These are phyloP conservation scores for Yarrowia divulgata DNA, from an alignment of 805 yeast genomes.

Conservation along the genomic window DNA sequence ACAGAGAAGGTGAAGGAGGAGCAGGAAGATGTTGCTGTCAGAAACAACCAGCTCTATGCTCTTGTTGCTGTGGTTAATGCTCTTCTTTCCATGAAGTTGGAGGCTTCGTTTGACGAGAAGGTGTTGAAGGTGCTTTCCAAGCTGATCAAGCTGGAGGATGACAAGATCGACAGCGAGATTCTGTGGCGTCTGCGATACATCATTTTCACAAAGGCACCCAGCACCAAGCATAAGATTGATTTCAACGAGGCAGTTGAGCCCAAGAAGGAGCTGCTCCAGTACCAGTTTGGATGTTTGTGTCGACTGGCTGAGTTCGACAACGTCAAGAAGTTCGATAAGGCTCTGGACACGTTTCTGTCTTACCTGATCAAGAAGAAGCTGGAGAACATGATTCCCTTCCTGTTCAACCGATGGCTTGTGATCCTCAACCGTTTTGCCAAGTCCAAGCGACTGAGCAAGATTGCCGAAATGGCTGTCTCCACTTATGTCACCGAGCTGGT, in stretches of 20 bases:
- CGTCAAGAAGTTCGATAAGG: constrained; percentile 21
- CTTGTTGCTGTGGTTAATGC: constrained; percentile 24
- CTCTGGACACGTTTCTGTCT: constrained; percentile 12
- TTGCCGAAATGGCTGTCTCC: constrained; percentile 9
- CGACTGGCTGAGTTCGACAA: constrained; percentile 31
- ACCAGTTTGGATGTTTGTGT: constrained; percentile 24
- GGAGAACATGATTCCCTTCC: constrained; percentile 5
- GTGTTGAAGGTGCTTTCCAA: constrained; percentile 12
- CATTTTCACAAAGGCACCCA: constrained; percentile 29
- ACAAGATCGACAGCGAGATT: neutral
- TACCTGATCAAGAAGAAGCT: constrained; percentile 15
- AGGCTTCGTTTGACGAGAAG: constrained; percentile 25
- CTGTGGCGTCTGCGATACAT: constrained; percentile 33
- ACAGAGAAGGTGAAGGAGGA: constrained; percentile 10
- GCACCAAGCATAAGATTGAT: constrained; percentile 5
- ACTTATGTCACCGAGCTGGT: neutral
- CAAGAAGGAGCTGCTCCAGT: neutral
- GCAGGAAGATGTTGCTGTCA: neutral
- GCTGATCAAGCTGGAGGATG: constrained; percentile 17
- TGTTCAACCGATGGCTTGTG: constrained; percentile 32
- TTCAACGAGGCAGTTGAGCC: constrained; percentile 11
- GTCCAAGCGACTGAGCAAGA: constrained; percentile 18
- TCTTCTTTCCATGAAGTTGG: constrained; percentile 12
- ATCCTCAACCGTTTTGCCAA: constrained; percentile 16
- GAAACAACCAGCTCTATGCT: constrained; percentile 30